phyloP scores from a whole-genome alignment of 2,329 filamentous ascomycete genomes.

The Cordyceps cateniannulata region DNA sequence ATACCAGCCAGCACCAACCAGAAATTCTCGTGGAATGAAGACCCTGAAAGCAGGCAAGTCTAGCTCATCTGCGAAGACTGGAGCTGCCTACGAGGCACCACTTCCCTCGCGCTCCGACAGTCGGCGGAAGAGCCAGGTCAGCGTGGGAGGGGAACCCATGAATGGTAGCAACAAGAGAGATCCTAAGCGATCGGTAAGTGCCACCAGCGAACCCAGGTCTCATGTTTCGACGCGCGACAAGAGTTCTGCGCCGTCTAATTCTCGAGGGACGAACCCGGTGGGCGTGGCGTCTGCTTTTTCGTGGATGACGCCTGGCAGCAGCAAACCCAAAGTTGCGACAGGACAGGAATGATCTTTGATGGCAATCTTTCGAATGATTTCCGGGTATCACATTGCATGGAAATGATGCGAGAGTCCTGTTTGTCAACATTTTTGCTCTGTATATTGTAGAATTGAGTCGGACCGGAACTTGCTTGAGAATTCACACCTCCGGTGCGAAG shows the following conservation, averaged over 20 bases:
- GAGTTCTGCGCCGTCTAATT: conserved; percentile 34
- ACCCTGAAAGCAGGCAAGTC: conserved; percentile 75
- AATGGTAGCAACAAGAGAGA: conserved; percentile 43
- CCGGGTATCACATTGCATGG: not conserved
- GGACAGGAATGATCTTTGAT: conserved; percentile 10
- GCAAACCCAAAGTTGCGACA: conserved; percentile 32
- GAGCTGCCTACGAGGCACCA: conserved; percentile 46
- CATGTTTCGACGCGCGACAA: conserved; percentile 26
- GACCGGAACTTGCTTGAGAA: not conserved
- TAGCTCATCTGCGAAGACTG: conserved; percentile 45
- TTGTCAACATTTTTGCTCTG: not conserved
- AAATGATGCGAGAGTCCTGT: not conserved
- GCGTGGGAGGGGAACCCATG: conserved; percentile 22
- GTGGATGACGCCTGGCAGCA: conserved; percentile 69
- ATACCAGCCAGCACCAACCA: conserved; percentile 61
- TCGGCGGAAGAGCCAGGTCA: conserved; percentile 49
- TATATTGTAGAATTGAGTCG: not conserved
- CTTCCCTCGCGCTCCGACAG: conserved; percentile 40
- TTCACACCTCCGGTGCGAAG: not conserved
- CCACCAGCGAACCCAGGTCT: conserved; percentile 30
- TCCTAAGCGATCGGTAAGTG: conserved; percentile 42
- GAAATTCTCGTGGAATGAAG: conserved; percentile 71
- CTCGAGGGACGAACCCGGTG: conserved; percentile 69
- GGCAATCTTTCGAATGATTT: not conserved
- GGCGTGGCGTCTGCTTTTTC: conserved; percentile 91